Base-by-base conservation (phyloP, 192 early-diverging fungal species). In the Podochytrium sp. region DNA sequence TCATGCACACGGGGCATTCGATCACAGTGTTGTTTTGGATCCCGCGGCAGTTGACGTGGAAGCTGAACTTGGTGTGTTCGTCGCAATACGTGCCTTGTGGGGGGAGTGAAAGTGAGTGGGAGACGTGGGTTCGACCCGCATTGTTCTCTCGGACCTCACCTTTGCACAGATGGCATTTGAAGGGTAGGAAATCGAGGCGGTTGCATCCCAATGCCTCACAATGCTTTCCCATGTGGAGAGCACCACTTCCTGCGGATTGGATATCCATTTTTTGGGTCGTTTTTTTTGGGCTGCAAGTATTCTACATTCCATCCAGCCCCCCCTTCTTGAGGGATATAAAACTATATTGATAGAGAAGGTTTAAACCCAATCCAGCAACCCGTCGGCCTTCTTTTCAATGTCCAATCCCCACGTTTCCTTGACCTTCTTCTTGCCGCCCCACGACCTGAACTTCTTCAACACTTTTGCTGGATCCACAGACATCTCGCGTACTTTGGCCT, bases 181-280 rank as follows among this genome's bases (percentile, higher is more conserved):
- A 77, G 6, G 75, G 75, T 29, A 77, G 75, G 47, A 77, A 77
- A 50, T 77, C 75, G 30, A 77, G 38, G 10, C 71, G 75, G n/a
- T 59, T 40, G 75, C 75, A 77, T 2, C 33, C 30, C 20, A 12
- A 29, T 7, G 30, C 33, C 33, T 33, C 59, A 37, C 59, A 61
- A 35, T 61, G 59, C 32, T 33, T 7, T 7, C 59, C 59, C 59
- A 61, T 61, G 37, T 61, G 59, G 35, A 61, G 29, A 38, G 16
- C 59, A 35, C 59, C 59, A 18, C 12, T 20, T 6, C 52, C 52
- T 5, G 52, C 43, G 0, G n/a, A n/a, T n/a, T n/a, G n/a, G n/a
- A n/a, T n/a, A n/a, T n/a, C n/a, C n/a, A n/a, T n/a, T n/a, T n/a
- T n/a, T n/a, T n/a, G n/a, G n/a, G n/a, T n/a, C n/a, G n/a, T n/a